Evolutionary conservation across 1,139 yeast species (phyloP).

Genomic region (Scheffersomyces parashehatae): DNA sequence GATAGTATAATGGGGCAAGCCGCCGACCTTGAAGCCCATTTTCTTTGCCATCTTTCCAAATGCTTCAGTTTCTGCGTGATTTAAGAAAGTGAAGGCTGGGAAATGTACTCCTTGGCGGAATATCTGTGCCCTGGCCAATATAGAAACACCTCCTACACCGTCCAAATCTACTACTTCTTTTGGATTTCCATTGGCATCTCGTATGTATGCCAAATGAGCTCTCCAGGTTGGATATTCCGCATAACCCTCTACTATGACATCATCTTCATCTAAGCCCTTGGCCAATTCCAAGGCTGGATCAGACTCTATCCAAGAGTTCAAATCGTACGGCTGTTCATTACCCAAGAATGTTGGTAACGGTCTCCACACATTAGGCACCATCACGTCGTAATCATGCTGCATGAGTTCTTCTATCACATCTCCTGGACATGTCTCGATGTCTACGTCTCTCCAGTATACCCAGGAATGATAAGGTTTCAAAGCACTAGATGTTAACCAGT

Average conservation of each 20-base stretch:
- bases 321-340: conserved; percentile 80
- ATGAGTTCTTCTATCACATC: conserved; percentile 77
- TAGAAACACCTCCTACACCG: conserved; percentile 91
- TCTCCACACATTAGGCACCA: conserved; percentile 92
- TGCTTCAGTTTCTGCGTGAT: conserved; percentile 92
- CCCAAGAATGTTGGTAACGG: conserved; percentile 77
- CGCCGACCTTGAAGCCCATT: conserved; percentile 82
- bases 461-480: conserved; percentile 84
- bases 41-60: conserved; percentile 83
- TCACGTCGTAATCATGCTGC: conserved; percentile 71
- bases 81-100: conserved; percentile 85
- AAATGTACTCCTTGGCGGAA: conserved; percentile 82
- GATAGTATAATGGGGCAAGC: conserved; percentile 84
- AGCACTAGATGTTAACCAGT: conserved; percentile 79
- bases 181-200: conserved; percentile 74
- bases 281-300: conserved; percentile 71
- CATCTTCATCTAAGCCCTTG: conserved; percentile 68
- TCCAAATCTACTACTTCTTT: conserved; percentile 72
- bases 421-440: conserved; percentile 81
- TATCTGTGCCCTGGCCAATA: conserved; percentile 77
- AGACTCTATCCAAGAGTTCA: conserved; percentile 88
- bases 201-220: conserved; percentile 73
- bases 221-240: conserved; percentile 90
- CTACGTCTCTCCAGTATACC: conserved; percentile 96
- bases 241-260: conserved; percentile 88